phyloP scores from a whole-genome alignment of 1,284 basidiomycete genomes.

The Heliocybe sulcata region DNA sequence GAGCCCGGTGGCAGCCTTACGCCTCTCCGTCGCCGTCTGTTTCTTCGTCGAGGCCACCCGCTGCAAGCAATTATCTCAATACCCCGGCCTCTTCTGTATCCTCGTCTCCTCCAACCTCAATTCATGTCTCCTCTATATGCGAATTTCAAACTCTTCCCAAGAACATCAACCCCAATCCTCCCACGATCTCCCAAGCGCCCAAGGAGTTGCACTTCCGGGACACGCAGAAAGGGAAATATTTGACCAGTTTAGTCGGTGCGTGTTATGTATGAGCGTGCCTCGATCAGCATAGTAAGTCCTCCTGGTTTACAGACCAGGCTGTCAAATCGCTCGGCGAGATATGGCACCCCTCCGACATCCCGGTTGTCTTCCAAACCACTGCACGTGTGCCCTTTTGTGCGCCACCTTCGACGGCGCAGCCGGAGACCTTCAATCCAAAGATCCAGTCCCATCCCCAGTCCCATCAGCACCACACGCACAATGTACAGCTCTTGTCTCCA shows the following conservation, averaged over 20 bases:
- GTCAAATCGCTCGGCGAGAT: constrained; percentile 67
- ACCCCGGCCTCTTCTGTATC: constrained; percentile 54
- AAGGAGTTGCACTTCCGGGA: constrained; percentile 32
- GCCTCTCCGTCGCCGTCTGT: constrained; percentile 25
- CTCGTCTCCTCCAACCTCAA: constrained; percentile 34
- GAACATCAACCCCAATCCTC: constrained; percentile 19
- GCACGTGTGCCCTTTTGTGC: constrained; percentile 11
- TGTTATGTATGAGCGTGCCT: constrained; percentile 12
- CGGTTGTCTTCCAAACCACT: constrained; percentile 42
- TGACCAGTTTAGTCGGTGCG: constrained; percentile 61
- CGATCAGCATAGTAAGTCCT: constrained; percentile 4
- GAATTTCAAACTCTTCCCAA: constrained; percentile 28
- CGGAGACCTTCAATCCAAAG: not conserved
- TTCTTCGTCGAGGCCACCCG: constrained; percentile 28
- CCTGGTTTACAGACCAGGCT: constrained; percentile 53
- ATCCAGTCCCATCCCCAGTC: constrained; percentile 10
- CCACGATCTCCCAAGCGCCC: not conserved
- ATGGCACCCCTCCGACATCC: constrained; percentile 69
- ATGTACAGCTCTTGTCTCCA: constrained; percentile 40
- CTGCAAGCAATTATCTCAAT: constrained; percentile 41
- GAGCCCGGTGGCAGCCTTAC: constrained; percentile 74
- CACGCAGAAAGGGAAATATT: constrained; percentile 54
- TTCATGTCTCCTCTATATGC: constrained; percentile 24
- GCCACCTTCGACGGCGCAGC: not conserved
- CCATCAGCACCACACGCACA: constrained; percentile 19